A percentile compares a stretch with the other conserved stretches of the same genome.
These are phyloP conservation scores for Euphorbia schlechtendalii DNA, from an alignment of 441 rosid genomes.

Conservation along the genomic window DNA sequence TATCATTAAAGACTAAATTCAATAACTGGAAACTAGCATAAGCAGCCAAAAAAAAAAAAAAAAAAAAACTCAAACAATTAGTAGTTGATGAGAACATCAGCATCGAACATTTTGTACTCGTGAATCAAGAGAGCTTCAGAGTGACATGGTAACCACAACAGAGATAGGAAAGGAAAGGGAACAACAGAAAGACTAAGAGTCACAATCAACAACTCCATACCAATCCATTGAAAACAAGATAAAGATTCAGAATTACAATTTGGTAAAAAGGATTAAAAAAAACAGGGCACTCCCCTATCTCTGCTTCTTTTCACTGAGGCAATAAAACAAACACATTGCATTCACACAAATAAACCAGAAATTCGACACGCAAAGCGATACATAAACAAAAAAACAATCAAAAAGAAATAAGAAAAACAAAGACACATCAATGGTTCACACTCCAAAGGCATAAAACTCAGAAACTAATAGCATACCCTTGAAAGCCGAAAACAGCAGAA, in stretches of 20 bases:
- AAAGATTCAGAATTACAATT: neutral
- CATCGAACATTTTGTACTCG: neutral
- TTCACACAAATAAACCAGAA: neutral
- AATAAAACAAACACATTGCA: conserved; percentile 20
- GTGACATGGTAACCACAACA: conserved; percentile 28
- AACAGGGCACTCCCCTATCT: too few relatives aligned
- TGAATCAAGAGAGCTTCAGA: conserved; percentile 22
- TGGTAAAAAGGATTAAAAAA: too few relatives aligned
- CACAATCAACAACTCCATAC: conserved; percentile 6
- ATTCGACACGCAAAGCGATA: neutral
- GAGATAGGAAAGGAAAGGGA: conserved; percentile 30
- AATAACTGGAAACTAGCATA: conserved; percentile 14
- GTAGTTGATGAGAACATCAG: too few relatives aligned
- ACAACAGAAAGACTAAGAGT: conserved; percentile 6
- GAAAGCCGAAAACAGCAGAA: conserved; percentile 17
- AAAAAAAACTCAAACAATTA: too few relatives aligned
- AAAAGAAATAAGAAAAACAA: neutral
- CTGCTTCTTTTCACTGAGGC: conserved; percentile 1
- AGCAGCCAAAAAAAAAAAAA: too few relatives aligned
- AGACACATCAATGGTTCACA: conserved; percentile 29
- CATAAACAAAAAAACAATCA: neutral
- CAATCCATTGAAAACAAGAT: neutral
- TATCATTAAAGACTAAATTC: conserved; percentile 15
- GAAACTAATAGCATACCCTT: conserved; percentile 17
- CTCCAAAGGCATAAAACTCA: conserved; percentile 19